Conservation (phyloP, 305 asterid species). For the Solanum aculeatissimum region DNA sequence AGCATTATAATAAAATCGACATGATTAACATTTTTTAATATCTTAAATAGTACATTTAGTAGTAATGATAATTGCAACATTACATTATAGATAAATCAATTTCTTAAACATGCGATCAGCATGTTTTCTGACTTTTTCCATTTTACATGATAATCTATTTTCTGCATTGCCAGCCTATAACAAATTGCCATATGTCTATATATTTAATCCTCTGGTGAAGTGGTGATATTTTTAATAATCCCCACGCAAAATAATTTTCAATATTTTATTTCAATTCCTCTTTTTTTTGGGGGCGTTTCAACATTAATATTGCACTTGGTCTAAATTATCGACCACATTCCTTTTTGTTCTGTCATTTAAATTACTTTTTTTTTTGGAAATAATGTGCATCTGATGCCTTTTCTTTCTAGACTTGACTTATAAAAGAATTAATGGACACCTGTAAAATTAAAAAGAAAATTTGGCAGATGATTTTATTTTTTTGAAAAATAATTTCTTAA, state of each 20-base stretch:
- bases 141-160: not conserved
- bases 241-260: not conserved
- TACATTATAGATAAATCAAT: not conserved
- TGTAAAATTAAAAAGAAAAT: not conserved
- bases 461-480: not conserved
- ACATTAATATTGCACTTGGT: not conserved
- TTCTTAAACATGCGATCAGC: not conserved
- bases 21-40: not conserved
- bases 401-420: not conserved
- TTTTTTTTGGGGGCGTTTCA: fast-evolving
- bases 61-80: too few species aligned
- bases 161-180: not conserved
- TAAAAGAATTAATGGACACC: not conserved
- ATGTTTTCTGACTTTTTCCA: not conserved
- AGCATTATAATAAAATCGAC: not conserved
- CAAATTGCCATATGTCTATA: not conserved
- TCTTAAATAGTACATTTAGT: not conserved
- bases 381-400: not conserved
- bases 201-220: not conserved
- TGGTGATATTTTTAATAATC: not conserved
- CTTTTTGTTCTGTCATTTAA: not conserved
- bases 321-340: not conserved
- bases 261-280: not conserved
- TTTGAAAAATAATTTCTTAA: not conserved
- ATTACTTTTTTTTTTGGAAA: not conserved